Percentiles rank a stretch among this genome's conserved stretches.
phyloP scores from a whole-genome alignment of 2,329 filamentous ascomycete species.

The Colletotrichum echinochloae region DNA sequence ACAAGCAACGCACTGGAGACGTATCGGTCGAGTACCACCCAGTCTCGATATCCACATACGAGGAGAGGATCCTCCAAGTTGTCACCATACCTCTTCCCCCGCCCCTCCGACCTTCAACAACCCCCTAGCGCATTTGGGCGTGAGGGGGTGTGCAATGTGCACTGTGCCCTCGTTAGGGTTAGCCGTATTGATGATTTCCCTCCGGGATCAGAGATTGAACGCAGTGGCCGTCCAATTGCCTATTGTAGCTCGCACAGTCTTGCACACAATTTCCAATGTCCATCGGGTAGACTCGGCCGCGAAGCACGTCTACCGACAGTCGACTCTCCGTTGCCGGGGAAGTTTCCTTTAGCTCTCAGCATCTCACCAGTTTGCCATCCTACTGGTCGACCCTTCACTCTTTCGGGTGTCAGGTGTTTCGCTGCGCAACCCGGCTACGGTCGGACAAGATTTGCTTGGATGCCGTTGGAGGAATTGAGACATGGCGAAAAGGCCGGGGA shows the following conservation, averaged over 20 bases:
- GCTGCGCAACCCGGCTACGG: constrained; percentile 14
- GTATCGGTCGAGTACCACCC: constrained; percentile 15
- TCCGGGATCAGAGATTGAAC: constrained; percentile 40
- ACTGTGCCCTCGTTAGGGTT: constrained; percentile 34
- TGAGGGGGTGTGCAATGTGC: constrained; percentile 25
- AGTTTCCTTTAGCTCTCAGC: constrained; percentile 6
- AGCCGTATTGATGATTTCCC: constrained; percentile 34
- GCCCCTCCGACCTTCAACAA: constrained; percentile 14
- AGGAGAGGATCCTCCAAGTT: background rate
- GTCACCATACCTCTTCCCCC: constrained; percentile 16
- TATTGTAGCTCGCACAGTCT: constrained; percentile 15
- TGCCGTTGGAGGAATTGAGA: constrained; percentile 29
- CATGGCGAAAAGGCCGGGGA: background rate
- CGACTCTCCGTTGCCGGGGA: constrained; percentile 21
- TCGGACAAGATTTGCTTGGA: constrained; percentile 28
- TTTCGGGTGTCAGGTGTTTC: constrained; percentile 23
- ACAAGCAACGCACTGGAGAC: constrained; percentile 18
- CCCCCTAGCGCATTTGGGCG: constrained; percentile 4
- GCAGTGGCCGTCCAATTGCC: constrained; percentile 34
- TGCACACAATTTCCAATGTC: constrained; percentile 3
- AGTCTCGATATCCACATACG: constrained; percentile 7
- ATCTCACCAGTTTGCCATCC: constrained; percentile 14
- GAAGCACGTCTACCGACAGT: constrained; percentile 14
- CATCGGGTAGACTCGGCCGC: constrained; percentile 37
- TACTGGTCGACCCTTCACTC: background rate